Percentiles rank a stretch among this genome's conserved stretches.
Evolutionary conservation across 202 grass and related monocot genomes (phyloP).

Genomic region (Schoenoplectus tabernaemontani): DNA sequence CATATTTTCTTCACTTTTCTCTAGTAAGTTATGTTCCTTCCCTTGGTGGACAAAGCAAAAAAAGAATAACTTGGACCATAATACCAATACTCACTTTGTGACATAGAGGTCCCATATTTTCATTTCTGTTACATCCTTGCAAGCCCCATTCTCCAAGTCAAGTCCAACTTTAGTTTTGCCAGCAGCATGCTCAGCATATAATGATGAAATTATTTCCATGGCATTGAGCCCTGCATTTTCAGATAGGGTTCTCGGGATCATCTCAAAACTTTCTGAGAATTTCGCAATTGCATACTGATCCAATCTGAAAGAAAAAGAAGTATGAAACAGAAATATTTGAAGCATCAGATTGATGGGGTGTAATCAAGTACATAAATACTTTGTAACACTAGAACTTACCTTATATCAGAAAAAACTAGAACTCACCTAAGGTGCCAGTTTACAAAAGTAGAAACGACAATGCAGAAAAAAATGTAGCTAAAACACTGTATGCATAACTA

Average conservation of each 20-base stretch:
- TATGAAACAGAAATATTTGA: neutral
- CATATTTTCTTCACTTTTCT: neutral
- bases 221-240: slow-evolving; percentile 88
- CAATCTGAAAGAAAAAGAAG: slow-evolving; percentile 45
- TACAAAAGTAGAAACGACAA: neutral
- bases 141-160: slow-evolving; percentile 73
- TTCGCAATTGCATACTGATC: slow-evolving; percentile 98
- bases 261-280: slow-evolving; percentile 95
- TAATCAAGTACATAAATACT: neutral
- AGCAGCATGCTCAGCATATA: slow-evolving; percentile 91
- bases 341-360: neutral
- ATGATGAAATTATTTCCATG: slow-evolving; percentile 95
- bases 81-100: slow-evolving; percentile 61
- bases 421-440: neutral
- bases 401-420: too few relatives aligned
- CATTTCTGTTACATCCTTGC: slow-evolving; percentile 59
- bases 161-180: slow-evolving; percentile 67
- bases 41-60: neutral
- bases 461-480: too few relatives aligned
- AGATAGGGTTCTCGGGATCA: slow-evolving; percentile 82
- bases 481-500: too few relatives aligned
- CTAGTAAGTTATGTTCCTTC: too few relatives aligned
- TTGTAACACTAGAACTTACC: neutral
- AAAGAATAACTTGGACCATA: neutral
- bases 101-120: slow-evolving; percentile 92